These are phyloP conservation scores for Solanum bulbocastanum DNA, from an alignment of 257 asterid species.

Conservation along the genomic window DNA sequence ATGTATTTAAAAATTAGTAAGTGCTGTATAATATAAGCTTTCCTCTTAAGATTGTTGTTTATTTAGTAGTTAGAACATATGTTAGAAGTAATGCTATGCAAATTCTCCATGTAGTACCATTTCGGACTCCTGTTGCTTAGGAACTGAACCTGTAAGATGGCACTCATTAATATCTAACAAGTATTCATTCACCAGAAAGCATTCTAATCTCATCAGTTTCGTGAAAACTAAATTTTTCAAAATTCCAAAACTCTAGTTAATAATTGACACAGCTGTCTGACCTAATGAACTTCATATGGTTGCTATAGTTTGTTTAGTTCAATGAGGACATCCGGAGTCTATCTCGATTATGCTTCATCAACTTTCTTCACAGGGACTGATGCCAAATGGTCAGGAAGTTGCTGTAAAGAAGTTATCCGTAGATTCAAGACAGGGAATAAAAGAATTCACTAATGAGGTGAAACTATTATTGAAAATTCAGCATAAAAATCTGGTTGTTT, in stretches of 20 bases:
- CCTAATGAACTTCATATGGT: neutral
- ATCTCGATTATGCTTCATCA: neutral
- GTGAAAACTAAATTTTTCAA: neutral
- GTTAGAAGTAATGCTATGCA: neutral
- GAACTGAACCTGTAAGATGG: neutral
- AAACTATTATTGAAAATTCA: constrained; percentile 61
- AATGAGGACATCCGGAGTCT: neutral
- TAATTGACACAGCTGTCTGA: neutral
- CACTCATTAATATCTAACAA: neutral
- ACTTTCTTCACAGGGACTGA: constrained; percentile 41
- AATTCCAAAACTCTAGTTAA: neutral
- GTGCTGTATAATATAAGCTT: neutral
- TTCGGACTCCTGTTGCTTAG: neutral
- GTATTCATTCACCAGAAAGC: neutral
- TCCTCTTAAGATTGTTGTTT: neutral
- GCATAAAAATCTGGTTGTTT: constrained; percentile 62
- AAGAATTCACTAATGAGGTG: constrained; percentile 72
- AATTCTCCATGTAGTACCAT: neutral
- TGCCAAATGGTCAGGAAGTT: constrained; percentile 72
- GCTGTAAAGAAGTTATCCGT: constrained; percentile 75
- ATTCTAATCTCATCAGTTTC: neutral
- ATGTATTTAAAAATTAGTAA: neutral
- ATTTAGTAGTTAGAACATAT: neutral
- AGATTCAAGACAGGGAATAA: constrained; percentile 59
- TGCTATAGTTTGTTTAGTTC: neutral